Conservation (phyloP, 108 stramenopile species). For the Thalassiosira profunda region DNA sequence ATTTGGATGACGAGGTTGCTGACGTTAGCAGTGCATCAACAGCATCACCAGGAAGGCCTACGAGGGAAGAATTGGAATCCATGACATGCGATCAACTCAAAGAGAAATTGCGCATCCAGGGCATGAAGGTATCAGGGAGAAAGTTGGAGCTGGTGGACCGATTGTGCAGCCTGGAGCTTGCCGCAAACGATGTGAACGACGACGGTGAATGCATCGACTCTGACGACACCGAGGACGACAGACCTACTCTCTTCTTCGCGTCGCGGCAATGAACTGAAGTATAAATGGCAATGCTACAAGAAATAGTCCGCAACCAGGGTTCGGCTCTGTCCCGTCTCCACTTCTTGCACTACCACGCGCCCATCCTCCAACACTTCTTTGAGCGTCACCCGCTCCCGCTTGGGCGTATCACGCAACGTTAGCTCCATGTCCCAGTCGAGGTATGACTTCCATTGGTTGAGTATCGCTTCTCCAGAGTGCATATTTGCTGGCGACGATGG, state of each 20-base stretch:
- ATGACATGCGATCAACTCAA: conserved; percentile 36
- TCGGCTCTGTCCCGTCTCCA: conserved; percentile 34
- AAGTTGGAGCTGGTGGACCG: conserved; percentile 41
- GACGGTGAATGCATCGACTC: neutral
- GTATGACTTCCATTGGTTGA: conserved; percentile 47
- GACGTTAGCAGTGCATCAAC: neutral
- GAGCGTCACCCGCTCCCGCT: conserved; percentile 36
- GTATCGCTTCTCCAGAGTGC: conserved; percentile 28
- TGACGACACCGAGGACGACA: neutral
- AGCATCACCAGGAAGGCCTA: neutral
- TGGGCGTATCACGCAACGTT: conserved; percentile 35
- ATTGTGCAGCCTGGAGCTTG: conserved; percentile 1
- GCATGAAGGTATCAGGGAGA: conserved; percentile 42
- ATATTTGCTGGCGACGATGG: neutral
- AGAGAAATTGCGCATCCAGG: conserved; percentile 12
- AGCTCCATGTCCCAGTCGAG: conserved; percentile 56
- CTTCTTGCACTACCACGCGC: conserved; percentile 38
- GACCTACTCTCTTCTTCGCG: conserved; percentile 10
- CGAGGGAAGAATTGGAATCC: conserved; percentile 7
- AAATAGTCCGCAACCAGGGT: conserved; percentile 55
- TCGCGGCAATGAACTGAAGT: conserved; percentile 5
- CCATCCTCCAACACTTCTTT: conserved; percentile 46
- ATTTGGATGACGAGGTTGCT: neutral
- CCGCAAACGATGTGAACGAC: neutral
- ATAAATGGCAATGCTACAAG: conserved; percentile 32